These are phyloP conservation scores for Aspergillus nanangensis DNA, from an alignment of 495 filamentous ascomycete genomes.

Conservation along the genomic window DNA sequence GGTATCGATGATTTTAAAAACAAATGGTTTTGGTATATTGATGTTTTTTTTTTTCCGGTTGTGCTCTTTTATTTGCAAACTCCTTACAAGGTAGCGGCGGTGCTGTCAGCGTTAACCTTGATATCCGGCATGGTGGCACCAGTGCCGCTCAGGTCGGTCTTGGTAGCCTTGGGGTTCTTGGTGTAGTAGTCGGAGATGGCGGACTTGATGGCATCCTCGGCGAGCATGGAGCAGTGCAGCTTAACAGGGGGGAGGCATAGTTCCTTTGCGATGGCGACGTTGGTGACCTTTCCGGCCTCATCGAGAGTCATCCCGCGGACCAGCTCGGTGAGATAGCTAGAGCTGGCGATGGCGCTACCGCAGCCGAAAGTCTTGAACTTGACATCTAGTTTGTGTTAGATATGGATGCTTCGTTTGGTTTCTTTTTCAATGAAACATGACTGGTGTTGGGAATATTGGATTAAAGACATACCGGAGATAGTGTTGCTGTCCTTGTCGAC, in stretches of 20 bases:
- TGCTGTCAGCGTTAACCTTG: constrained; percentile 40
- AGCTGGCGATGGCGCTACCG: constrained; percentile 89
- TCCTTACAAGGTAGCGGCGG: constrained; percentile 25
- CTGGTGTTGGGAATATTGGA: not conserved
- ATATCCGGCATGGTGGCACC: constrained; percentile 52
- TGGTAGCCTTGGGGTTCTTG: constrained; percentile 75
- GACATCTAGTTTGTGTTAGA: constrained; percentile 46
- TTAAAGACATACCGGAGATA: constrained; percentile 53
- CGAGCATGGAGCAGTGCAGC: constrained; percentile 99
- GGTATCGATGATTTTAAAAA: not conserved
- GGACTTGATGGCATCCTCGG: constrained; percentile 99
- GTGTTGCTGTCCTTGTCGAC: constrained; percentile 85
- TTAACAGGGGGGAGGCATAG: constrained; percentile 53
- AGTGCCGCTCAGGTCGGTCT: constrained; percentile 72
- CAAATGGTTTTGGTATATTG: not conserved
- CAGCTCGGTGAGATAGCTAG: constrained; percentile 86
- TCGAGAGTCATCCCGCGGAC: constrained; percentile 96
- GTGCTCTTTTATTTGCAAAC: not conserved
- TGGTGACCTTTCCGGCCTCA: constrained; percentile 83
- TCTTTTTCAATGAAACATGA: no score
- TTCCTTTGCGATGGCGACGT: constrained; percentile 97
- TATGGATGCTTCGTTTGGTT: no score
- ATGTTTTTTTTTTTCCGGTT: no score
- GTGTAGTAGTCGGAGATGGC: constrained; percentile 97
- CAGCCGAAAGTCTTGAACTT: constrained; percentile 99